Evolutionary conservation across 2,329 filamentous ascomycete genomes (phyloP).

Genomic region (Pseudocercospora musae): DNA sequence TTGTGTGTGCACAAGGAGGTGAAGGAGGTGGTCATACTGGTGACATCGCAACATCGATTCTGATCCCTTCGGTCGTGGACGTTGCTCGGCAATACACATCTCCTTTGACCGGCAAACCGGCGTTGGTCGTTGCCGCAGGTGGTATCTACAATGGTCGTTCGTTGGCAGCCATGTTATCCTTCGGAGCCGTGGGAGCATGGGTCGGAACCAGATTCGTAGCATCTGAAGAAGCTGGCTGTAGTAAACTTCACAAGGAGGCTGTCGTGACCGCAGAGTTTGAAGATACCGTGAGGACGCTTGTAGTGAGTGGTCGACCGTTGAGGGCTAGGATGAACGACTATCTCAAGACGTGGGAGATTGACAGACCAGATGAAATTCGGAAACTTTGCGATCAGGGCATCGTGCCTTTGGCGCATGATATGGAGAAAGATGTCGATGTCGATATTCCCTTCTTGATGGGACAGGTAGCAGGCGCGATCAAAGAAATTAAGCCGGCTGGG

Average conservation of each 20-base stretch:
- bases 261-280: conserved; percentile 77
- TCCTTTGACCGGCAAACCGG: conserved; percentile 64
- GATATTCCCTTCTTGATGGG: conserved; percentile 92
- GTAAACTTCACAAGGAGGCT: conserved; percentile 75
- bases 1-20: conserved; percentile 87
- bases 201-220: conserved; percentile 93
- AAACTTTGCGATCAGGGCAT: conserved; percentile 72
- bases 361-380: conserved; percentile 68
- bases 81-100: conserved; percentile 71
- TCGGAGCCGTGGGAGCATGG: conserved; percentile 87
- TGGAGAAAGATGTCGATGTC: conserved; percentile 70
- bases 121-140: conserved; percentile 83
- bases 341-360: conserved; percentile 71
- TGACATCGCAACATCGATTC: conserved; percentile 77
- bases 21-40: conserved; percentile 94
- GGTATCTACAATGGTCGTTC: conserved; percentile 80
- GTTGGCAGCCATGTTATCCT: conserved; percentile 78
- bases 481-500: conserved; percentile 72
- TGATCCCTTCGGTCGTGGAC: conserved; percentile 84
- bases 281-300: conserved; percentile 78
- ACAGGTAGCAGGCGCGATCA: conserved; percentile 78
- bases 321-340: conserved; percentile 81
- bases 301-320: conserved; percentile 76
- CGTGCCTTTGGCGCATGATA: conserved; percentile 76
- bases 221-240: conserved; percentile 74